These are phyloP conservation scores for Malassezia japonica DNA, from an alignment of 1,284 basidiomycete species.

Conservation along the genomic window DNA sequence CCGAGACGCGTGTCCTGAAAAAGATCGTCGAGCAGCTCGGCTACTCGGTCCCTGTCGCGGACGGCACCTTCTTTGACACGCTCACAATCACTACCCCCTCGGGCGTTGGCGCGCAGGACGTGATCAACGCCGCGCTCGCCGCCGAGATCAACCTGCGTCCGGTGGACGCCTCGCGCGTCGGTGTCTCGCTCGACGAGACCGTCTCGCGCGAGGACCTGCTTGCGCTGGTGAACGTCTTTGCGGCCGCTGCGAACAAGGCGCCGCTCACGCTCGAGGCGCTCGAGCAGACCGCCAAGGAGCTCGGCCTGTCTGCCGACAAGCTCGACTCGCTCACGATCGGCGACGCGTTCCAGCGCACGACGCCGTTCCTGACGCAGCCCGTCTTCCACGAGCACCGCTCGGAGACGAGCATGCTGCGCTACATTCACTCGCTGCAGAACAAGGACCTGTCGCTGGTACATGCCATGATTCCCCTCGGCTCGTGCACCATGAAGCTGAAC, in stretches of 20 bases:
- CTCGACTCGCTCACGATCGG: conserved; percentile 30
- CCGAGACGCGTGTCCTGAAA: conserved; percentile 72
- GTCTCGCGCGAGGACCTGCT: conserved; percentile 59
- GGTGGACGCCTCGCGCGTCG: conserved; percentile 68
- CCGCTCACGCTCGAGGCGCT: conserved; percentile 35
- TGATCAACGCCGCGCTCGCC: conserved; percentile 56
- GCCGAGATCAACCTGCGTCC: conserved; percentile 73
- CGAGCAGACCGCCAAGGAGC: conserved; percentile 22
- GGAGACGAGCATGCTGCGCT: conserved; percentile 86
- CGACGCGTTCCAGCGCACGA: conserved; percentile 59
- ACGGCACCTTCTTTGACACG: conserved; percentile 76
- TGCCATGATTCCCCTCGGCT: conserved; percentile 93
- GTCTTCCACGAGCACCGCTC: conserved; percentile 86
- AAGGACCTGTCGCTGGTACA: conserved; percentile 93
- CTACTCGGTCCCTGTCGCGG: conserved; percentile 55
- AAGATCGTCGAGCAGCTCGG: conserved; percentile 63
- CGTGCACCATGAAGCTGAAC: conserved; percentile 51
- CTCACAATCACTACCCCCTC: too few species aligned
- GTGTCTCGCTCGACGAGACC: conserved; percentile 87
- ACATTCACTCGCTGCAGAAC: conserved; percentile 82
- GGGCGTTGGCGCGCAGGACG: too few species aligned
- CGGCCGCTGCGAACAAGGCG: conserved; percentile 50
- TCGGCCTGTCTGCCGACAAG: conserved; percentile 26
- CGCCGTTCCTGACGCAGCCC: conserved; percentile 69
- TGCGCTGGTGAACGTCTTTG: conserved; percentile 72